Base-by-base conservation (phyloP, 2,329 filamentous ascomycete species). In the Colletotrichum somersetense region DNA sequence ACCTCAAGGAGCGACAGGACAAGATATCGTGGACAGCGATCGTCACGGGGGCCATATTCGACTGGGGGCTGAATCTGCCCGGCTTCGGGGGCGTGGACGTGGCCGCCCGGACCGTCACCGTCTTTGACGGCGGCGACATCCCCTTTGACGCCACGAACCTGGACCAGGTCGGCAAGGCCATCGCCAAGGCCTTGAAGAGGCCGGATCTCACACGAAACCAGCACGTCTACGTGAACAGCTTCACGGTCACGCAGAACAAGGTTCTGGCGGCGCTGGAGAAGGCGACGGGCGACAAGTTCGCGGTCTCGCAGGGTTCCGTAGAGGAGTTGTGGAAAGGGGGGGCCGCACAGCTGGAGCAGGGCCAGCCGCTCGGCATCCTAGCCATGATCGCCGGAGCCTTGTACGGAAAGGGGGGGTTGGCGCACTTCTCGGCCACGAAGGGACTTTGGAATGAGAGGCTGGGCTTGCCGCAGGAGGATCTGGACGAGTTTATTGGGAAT, bases 181-280 rank as follows among this genome's bases (percentile, higher is more conserved):
- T 66, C 14, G 20, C 53, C 1, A 48, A 38, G 1, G 23, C 26
- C 10, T 1, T 66, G 30, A 50, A 23, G 30, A 50, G 26, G 1
- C 33, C 42, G 26, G 30, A 38, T 2, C 53, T 58, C 2, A 59
- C 53, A 3, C 26, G 1, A n/a, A 66, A 66, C 8, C 63, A 50
- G 38, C 4, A 48, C 48, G 14, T 66, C 42, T 66, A 58, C 33
- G 42, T 58, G 20, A 58, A 66, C 16, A 58, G 53, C 1, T 89
- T 91, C 74, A 85, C 85, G 38, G 84, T 86, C 0, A 86, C 86
- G 0, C 89, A 91, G 79, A 87, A 88, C 33, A 83, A 91, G 74
- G 79, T 92, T 1, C 77, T 92, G 1, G 78, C 80, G 12, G 78
- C 84, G 0, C 80, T 88, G 3, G 88, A 92, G 79, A 85, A 85